Evolutionary conservation across 202 grass and related monocot genomes (phyloP), one percentile per base, ranked within the genome.

Genomic region (Schoenoplectus triqueter): DNA sequence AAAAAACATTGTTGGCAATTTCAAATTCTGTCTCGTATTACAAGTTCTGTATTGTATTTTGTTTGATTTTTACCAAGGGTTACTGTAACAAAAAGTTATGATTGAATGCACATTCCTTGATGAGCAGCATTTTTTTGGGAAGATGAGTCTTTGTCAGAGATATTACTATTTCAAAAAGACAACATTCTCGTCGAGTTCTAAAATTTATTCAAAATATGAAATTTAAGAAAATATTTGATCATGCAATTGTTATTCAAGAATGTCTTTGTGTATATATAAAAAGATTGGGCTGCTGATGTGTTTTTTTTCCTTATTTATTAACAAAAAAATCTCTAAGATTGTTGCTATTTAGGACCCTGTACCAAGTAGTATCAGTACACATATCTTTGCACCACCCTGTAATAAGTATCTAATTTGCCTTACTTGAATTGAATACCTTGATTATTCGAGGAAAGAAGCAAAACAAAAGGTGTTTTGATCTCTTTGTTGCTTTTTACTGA

Each of bases 101-200:
- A 57, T 49, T 14, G 21, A 57, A 56, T 40, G 4, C 40, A 0
- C 46, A 73, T 50, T 44, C 47, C 8, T 74, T 52, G 7, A 77
- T 13, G 5, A 14, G 2, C 1, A 77, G 45, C 50, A 73, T 63
- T 55, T 46, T 69, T 60, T 54, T 64, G 79, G 95, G 95, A 93
- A 88, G 88, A 85, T 87, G 81, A 70, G 70, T 86, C 52, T 10
- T 80, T 93, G 61, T 95, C 92, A 54, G 91, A 92, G 80, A 86
- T 95, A 77, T 85, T 98, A 78, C 95, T 92, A 84, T 89, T 89
- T 64, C 95, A 95, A 79, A 98, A 88, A 74, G 91, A 95, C 86
- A 92, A 89, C 82, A 89, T 92, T 11, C 91, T 98, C 69, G 87
- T 91, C 1, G 85, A 90, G 85, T 87, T 89, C 87, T 95, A 67